These are phyloP conservation scores for Trichoderma guizhouense DNA, from an alignment of 2,329 filamentous ascomycete genomes.

Conservation along the genomic window DNA sequence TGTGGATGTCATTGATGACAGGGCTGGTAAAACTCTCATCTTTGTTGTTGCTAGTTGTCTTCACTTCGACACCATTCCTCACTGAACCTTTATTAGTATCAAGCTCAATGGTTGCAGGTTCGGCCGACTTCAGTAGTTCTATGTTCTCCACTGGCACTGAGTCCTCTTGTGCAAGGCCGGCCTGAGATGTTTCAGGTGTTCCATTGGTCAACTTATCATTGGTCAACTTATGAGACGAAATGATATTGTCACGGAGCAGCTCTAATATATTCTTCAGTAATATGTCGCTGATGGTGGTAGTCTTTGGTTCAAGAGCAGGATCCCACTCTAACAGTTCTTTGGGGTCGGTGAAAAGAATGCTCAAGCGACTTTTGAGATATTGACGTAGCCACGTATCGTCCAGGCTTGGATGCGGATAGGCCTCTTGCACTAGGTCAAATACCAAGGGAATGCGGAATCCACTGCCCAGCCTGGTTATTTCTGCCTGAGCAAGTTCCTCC, in stretches of 20 bases:
- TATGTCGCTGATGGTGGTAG: constrained; percentile 6
- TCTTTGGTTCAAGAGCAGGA: neutral
- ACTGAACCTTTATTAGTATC: neutral
- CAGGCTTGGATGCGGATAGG: neutral
- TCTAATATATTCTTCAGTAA: constrained; percentile 3
- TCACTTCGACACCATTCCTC: neutral
- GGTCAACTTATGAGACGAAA: neutral
- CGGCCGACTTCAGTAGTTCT: neutral
- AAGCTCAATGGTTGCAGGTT: neutral
- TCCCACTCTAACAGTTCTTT: neutral
- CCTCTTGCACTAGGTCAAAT: constrained; percentile 1
- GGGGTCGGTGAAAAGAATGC: neutral
- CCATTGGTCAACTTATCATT: neutral
- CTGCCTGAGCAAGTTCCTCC: constrained; percentile 5
- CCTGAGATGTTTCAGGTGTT: neutral
- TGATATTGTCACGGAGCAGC: neutral
- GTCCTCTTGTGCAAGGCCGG: neutral
- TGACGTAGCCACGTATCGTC: constrained; percentile 14
- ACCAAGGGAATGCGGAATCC: neutral
- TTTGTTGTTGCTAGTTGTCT: neutral
- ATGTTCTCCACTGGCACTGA: neutral
- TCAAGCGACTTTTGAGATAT: constrained; percentile 5
- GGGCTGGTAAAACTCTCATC: neutral
- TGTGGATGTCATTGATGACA: neutral
- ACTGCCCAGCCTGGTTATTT: constrained; percentile 10